Percentiles rank a stretch among this genome's conserved stretches.
Conservation (phyloP, 106 monocot species). For the Phalaenopsis equestris region DNA sequence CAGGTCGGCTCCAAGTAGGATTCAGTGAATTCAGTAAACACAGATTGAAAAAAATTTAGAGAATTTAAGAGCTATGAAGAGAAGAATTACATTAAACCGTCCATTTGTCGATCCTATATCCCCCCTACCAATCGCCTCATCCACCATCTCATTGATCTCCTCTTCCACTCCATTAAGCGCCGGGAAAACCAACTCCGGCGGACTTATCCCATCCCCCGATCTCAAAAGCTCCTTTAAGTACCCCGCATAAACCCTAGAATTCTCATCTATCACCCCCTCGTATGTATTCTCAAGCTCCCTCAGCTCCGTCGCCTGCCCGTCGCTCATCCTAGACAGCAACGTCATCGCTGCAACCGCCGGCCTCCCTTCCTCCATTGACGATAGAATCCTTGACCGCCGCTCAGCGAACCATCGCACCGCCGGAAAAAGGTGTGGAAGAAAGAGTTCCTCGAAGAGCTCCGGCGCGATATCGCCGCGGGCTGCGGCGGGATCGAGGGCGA, state of each 20-base stretch:
- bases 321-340: conserved; percentile 39
- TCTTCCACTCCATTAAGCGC: not conserved
- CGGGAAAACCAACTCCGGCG: conserved; percentile 23
- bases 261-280: conserved; percentile 40
- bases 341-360: conserved; percentile 14
- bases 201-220: conserved; percentile 10
- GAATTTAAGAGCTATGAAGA: not conserved
- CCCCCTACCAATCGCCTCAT: not conserved
- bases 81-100: conserved; percentile 27
- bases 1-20: no score
- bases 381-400: conserved; percentile 16
- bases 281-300: conserved; percentile 34
- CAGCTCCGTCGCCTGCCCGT: conserved; percentile 29
- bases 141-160: not conserved
- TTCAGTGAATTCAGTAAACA: no score
- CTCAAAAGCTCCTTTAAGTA: conserved; percentile 33
- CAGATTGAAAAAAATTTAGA: no score
- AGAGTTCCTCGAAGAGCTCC: conserved; percentile 36
- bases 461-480: conserved; percentile 39
- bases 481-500: conserved; percentile 28
- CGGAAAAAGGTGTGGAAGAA: conserved; percentile 41
- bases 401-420: conserved; percentile 34
- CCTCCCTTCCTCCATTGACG: not conserved
- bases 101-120: conserved; percentile 8
- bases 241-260: conserved; percentile 27